Base-by-base conservation (phyloP, 106 monocot genomes). In the Apostasia ramifera region DNA sequence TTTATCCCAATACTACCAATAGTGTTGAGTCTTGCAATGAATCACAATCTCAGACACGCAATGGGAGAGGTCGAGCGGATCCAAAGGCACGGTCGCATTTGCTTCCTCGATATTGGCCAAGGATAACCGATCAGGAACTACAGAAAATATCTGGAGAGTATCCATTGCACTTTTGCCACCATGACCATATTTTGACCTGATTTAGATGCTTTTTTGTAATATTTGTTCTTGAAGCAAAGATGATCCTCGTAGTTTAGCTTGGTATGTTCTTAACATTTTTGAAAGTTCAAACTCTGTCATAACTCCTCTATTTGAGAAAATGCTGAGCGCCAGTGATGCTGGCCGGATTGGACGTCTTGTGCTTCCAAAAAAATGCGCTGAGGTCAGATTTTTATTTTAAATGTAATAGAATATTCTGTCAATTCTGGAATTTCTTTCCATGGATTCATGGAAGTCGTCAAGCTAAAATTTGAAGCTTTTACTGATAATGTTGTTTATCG, bases 251-350 rank as follows among this genome's bases (percentile, higher is more conserved):
- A 69, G 68, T 75, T 73, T 67, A 40, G 6, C 1, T 3, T 50
- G 52, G 45, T 71, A 42, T 76, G 38, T 79, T 85, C 89, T 85
- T 92, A 78, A 92, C 77, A 9, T 55, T 52, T 48, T 14, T 59
- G 12, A 50, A 71, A 88, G 97, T 74, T 85, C 97, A 63, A 90
- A 92, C 67, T 85, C 92, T 64, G 83, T 90, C 48, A 82, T 97
- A 48, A 98, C 87, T 41, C 97, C 97, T 43, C 81, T 98, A 72
- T 98, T 98, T 78, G 97, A 98, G 69, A 98, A 98, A 72, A 87
- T 92, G 76, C 80, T 98, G 58, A 98, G 97, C 74, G 97, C 92
- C 61, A 98, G 97, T 80, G 97, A 98, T 81, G 92, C 97, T 79
- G 92, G 97, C 13, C 82, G 97, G 42, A 92, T 98, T 77, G 97